Base-by-base conservation (phyloP, 768 basidiomycete genomes). In the Trametes maxima region DNA sequence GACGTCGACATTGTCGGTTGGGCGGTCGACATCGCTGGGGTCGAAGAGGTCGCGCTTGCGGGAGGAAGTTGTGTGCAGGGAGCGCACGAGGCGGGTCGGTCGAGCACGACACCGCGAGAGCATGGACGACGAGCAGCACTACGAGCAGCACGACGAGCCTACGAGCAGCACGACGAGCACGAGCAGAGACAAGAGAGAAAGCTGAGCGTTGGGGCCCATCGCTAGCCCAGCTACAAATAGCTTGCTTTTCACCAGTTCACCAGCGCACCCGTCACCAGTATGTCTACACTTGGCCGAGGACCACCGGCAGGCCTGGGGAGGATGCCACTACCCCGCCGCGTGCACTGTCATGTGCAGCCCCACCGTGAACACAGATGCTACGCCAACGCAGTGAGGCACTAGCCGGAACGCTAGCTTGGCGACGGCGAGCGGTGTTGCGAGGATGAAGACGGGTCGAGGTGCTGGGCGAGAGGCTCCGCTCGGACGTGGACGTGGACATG, bases 211-310 rank as follows among this genome's bases (percentile, higher is more conserved):
- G 33, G 47, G 50, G 46, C 57, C 47, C 16, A 64, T 46, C 51
- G 46, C 40, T 45, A 54, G 57, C 1, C 52, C 57, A 1, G 52
- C 49, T 7, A 16, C 58, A 33, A 46, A 25, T 13, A 50, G 57
- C 63, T 89, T 87, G 36, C 73, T 72, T 75, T 88, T 88, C 76
- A n/a, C n/a, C n/a, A n/a, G n/a, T 89, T 89, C 16, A 79, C 80
- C 1, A 88, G 87, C 3, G 89, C 87, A 57, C 89, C 89, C 0
- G 85, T 89, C 7, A 89, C 86, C 3, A 84, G 60, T 85, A 85
- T 19, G 76, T 78, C 39, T 78, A 70, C 8, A 77, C 69, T 54
- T 80, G 74, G 24, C 76, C 71, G 0, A 74, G 76, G 28, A 72
- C 70, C 8, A 73, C 68, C 13, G 74, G 67, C 0, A 74, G 73